These are phyloP conservation scores for Bruguiera sexangula DNA, from an alignment of 345 rosid species.

Conservation along the genomic window DNA sequence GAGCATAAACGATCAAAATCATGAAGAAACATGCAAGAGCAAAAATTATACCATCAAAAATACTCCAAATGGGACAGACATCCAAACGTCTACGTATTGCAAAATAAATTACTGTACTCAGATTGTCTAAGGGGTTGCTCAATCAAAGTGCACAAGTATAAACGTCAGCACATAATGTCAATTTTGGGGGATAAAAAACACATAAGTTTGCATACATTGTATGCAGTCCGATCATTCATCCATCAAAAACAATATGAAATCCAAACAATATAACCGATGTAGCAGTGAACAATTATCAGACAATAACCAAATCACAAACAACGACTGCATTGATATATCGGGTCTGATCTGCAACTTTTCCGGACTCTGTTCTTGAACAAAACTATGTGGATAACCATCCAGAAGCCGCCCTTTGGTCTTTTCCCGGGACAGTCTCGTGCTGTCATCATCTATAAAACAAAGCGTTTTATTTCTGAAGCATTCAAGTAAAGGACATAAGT, in stretches of 20 bases:
- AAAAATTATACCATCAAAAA: too few species aligned
- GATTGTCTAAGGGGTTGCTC: too few species aligned
- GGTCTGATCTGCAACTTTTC: conserved; percentile 68
- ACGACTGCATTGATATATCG: conserved; percentile 13
- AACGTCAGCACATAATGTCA: too few species aligned
- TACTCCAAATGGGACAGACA: too few species aligned
- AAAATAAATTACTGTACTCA: too few species aligned
- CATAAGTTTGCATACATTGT: too few species aligned
- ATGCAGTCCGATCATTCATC: too few species aligned
- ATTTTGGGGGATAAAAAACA: too few species aligned
- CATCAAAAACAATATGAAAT: neutral
- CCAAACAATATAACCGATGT: neutral
- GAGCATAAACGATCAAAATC: conserved; percentile 24
- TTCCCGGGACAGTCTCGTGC: conserved; percentile 8
- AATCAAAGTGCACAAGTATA: too few species aligned
- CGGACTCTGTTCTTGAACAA: conserved; percentile 67
- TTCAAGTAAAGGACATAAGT: neutral
- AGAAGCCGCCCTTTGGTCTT: conserved; percentile 77
- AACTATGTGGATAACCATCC: conserved; percentile 80
- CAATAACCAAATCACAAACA: neutral
- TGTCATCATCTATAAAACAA: conserved; percentile 51
- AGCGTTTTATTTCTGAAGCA: conserved; percentile 1
- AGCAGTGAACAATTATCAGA: neutral
- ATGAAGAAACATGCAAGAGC: conserved; percentile 15
- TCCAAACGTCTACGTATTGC: too few species aligned